Conservation (phyloP, 139 green algal species). For the Zygnema cylindricum region DNA sequence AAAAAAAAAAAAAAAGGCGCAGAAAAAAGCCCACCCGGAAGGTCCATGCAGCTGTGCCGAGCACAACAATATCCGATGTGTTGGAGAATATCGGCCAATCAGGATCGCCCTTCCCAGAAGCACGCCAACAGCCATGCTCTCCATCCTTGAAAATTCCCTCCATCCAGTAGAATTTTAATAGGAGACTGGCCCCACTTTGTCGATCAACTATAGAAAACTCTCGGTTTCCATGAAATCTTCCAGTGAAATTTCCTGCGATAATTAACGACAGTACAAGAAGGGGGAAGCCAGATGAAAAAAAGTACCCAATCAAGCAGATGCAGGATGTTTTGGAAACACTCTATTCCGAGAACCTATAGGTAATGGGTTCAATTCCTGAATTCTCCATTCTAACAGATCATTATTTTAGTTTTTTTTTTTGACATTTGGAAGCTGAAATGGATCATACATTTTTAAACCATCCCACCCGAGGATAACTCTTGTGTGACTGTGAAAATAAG, state of each 20-base stretch:
- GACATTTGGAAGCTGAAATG: too few species aligned
- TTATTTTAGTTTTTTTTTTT: too few species aligned
- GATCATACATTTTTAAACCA: too few species aligned
- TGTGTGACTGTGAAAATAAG: too few species aligned
- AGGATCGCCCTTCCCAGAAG: neutral
- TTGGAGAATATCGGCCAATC: neutral
- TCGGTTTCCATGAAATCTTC: neutral
- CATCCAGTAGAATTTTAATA: constrained; percentile 42
- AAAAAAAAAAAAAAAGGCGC: neutral
- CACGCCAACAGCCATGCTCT: constrained; percentile 7
- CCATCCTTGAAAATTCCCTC: constrained; percentile 33
- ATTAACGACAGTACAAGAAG: too few species aligned
- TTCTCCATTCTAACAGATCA: too few species aligned
- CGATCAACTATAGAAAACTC: neutral
- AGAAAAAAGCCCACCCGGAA: neutral
- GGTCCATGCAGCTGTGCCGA: neutral
- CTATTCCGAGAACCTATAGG: too few species aligned
- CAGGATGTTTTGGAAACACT: too few species aligned
- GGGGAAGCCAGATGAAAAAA: too few species aligned
- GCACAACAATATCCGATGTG: neutral
- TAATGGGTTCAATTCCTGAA: too few species aligned
- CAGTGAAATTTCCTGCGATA: neutral
- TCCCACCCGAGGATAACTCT: too few species aligned
- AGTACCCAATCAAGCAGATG: too few species aligned
- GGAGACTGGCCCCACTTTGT: neutral